Conservation (phyloP, 176 grass and related monocot genomes). For the barley (Hordeum vulgare) region MorexV3_pseudomolecules_assembly NC_058522.1:3627037-3627536, state of each 20-base stretch:
- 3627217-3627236: slow-evolving; percentile 51
- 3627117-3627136: slow-evolving; percentile 19
- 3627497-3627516: slow-evolving; percentile 98
- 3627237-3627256: slow-evolving; percentile 36
- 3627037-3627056: not conserved
- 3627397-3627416: slow-evolving; percentile 85
- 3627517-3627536: slow-evolving; percentile 90
- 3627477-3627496: slow-evolving; percentile 89
- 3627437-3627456: slow-evolving; percentile 80
- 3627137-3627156: slow-evolving; percentile 90
- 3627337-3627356: slow-evolving; percentile 44
- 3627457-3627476: slow-evolving; percentile 80
- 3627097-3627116: not conserved
- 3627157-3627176: slow-evolving; percentile 89
- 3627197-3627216: slow-evolving; percentile 83
- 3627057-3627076: not conserved
- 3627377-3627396: slow-evolving; percentile 75
- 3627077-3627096: not conserved
- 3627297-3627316: slow-evolving; percentile 58
- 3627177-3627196: slow-evolving; percentile 48
- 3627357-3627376: slow-evolving; percentile 72
- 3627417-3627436: slow-evolving; percentile 60
- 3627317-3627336: slow-evolving; percentile 54
- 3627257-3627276: slow-evolving; percentile 6
- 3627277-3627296: slow-evolving; percentile 23